These are phyloP conservation scores for Lentinula sp. DNA, from an alignment of 768 basidiomycete genomes.

Conservation along the genomic window DNA sequence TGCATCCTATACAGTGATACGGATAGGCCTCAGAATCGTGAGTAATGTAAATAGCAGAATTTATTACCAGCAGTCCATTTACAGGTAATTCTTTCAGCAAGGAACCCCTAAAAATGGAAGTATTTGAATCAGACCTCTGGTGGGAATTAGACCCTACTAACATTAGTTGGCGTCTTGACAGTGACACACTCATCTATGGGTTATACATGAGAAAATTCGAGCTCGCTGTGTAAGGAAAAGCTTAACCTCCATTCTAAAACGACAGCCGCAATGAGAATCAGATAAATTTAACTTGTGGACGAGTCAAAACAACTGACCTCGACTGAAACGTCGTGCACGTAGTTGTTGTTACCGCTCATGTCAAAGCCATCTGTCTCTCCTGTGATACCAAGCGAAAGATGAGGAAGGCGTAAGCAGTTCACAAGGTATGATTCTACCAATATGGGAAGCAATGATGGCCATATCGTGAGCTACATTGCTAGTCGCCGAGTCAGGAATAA, in stretches of 20 bases:
- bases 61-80: conserved; percentile 10
- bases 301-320: conserved; percentile 11
- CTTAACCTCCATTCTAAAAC: neutral
- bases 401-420: neutral
- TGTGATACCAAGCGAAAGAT: neutral
- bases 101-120: conserved; percentile 5
- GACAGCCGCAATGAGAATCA: too few species aligned
- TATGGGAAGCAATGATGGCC: conserved; percentile 16
- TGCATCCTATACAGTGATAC: conserved; percentile 10
- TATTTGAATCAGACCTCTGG: neutral
- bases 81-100: conserved; percentile 13
- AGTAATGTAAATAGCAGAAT: too few species aligned
- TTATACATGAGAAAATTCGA: neutral
- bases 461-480: conserved; percentile 18
- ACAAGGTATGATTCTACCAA: conserved; percentile 4
- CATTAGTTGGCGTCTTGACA: conserved; percentile 23
- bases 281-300: too few species aligned
- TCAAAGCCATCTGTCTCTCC: conserved; percentile 19
- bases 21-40: neutral
- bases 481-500: neutral
- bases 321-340: conserved; percentile 26
- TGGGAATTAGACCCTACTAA: neutral
- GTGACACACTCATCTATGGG: conserved; percentile 25
- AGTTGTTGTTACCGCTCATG: conserved; percentile 20
- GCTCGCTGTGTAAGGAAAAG: neutral